These are phyloP conservation scores for Psilocybe sp. DNA, from an alignment of 768 basidiomycete genomes.

Conservation along the genomic window DNA sequence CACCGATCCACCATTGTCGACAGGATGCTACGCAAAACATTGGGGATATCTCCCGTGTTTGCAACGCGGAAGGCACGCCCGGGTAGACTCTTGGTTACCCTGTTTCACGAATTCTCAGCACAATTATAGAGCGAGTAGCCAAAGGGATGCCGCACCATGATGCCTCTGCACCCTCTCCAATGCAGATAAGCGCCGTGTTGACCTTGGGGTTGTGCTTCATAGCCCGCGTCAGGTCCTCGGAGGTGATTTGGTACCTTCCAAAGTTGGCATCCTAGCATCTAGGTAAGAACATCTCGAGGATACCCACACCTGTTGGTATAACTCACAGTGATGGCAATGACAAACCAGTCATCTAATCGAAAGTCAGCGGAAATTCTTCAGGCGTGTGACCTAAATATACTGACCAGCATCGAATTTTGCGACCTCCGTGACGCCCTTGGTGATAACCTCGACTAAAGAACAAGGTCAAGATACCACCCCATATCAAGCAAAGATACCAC, in stretches of 20 bases:
- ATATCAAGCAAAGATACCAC: slow-evolving; percentile 1
- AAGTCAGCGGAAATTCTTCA: background rate
- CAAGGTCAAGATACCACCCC: background rate
- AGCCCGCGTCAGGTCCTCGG: slow-evolving; percentile 52
- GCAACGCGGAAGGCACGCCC: slow-evolving; percentile 57
- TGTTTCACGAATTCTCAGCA: slow-evolving; percentile 16
- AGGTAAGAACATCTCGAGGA: background rate
- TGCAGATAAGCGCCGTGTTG: slow-evolving; percentile 64
- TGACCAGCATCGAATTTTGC: slow-evolving; percentile 59
- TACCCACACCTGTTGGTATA: background rate
- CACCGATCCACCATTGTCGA: slow-evolving; percentile 51
- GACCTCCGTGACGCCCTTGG: slow-evolving; percentile 59
- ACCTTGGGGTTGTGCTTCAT: slow-evolving; percentile 65
- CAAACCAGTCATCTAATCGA: slow-evolving; percentile 62
- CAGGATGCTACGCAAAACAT: slow-evolving; percentile 59
- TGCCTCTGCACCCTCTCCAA: slow-evolving; percentile 67
- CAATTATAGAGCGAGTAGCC: background rate
- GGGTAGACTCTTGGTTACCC: slow-evolving; percentile 62
- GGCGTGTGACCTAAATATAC: slow-evolving; percentile 2
- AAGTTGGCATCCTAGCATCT: slow-evolving; percentile 60
- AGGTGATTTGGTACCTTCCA: slow-evolving; percentile 56
- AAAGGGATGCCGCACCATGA: slow-evolving; percentile 43
- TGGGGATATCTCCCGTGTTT: slow-evolving; percentile 64
- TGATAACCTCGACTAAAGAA: slow-evolving; percentile 56
- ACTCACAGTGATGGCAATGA: slow-evolving; percentile 59